These are phyloP conservation scores for Arachnomyces sp. DNA, from an alignment of 2,329 filamentous ascomycete genomes.

Conservation along the genomic window DNA sequence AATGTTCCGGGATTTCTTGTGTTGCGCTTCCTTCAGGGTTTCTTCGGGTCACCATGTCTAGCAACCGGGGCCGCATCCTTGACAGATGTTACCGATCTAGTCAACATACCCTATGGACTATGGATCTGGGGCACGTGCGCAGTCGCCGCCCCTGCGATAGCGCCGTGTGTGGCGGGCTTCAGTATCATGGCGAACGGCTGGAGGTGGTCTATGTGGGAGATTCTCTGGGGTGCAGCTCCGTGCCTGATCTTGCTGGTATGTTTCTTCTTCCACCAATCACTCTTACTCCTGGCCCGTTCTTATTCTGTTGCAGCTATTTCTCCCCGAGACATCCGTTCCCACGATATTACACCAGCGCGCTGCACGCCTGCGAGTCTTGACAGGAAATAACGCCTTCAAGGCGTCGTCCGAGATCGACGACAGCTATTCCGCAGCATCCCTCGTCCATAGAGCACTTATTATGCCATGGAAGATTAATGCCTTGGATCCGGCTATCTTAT, in stretches of 20 bases:
- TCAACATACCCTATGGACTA: slow-evolving; percentile 46
- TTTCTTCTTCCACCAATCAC: slow-evolving; percentile 14
- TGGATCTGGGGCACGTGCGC: slow-evolving; percentile 48
- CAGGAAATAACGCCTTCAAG: slow-evolving; percentile 48
- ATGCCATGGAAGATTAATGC: slow-evolving; percentile 53
- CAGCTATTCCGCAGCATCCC: slow-evolving; percentile 34
- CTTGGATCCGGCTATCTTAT: slow-evolving; percentile 54
- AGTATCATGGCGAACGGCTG: slow-evolving; percentile 50
- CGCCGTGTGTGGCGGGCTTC: slow-evolving; percentile 54
- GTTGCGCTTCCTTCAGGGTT: slow-evolving; percentile 46
- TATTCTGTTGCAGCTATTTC: slow-evolving; percentile 52
- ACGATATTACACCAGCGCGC: slow-evolving; percentile 57
- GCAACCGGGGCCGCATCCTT: slow-evolving; percentile 40
- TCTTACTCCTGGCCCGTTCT: too few relatives aligned
- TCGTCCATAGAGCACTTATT: slow-evolving; percentile 50
- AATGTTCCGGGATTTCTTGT: slow-evolving; percentile 47
- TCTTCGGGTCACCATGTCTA: slow-evolving; percentile 40
- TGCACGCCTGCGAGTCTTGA: slow-evolving; percentile 51
- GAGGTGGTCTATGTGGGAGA: slow-evolving; percentile 58
- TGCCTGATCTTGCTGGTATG: slow-evolving; percentile 43
- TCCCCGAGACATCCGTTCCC: slow-evolving; percentile 55
- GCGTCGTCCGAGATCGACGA: slow-evolving; percentile 56
- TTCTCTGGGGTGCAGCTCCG: slow-evolving; percentile 53
- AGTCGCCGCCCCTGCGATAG: slow-evolving; percentile 46
- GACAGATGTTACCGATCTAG: slow-evolving; percentile 34